These are phyloP conservation scores for Ceratocystis papillata DNA, from an alignment of 2,329 filamentous ascomycete species.

Conservation along the genomic window DNA sequence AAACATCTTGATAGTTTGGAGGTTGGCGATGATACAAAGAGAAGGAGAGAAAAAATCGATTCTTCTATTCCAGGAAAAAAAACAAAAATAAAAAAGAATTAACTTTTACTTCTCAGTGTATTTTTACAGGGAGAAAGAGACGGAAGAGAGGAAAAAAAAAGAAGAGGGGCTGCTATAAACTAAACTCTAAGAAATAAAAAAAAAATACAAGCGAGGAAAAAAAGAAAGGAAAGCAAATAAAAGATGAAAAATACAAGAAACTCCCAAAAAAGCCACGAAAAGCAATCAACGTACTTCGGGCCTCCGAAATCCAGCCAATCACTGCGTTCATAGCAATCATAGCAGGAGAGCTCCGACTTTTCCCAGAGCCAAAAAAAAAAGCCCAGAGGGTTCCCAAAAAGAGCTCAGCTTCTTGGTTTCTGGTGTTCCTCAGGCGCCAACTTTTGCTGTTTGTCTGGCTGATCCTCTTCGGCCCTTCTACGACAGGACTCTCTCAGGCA, in stretches of 20 bases:
- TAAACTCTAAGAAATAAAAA: neutral
- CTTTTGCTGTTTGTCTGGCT: no score
- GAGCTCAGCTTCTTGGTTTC: neutral
- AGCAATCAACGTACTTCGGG: no score
- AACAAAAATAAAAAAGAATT: constrained; percentile 9
- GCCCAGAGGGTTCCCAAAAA: constrained; percentile 9
- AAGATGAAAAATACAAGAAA: neutral
- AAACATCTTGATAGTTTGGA: constrained; percentile 45
- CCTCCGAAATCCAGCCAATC: neutral
- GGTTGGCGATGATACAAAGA: constrained; percentile 11
- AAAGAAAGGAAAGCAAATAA: neutral
- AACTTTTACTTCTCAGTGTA: neutral
- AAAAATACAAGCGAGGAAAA: neutral
- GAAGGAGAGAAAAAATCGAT: constrained; percentile 11
- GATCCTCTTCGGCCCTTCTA: no score
- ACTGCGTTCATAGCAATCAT: neutral
- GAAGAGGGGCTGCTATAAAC: constrained; percentile 13
- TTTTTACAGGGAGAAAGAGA: no score
- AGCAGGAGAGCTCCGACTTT: constrained; percentile 5
- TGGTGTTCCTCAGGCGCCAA: no score
- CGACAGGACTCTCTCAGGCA: no score
- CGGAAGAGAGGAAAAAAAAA: constrained; percentile 15
- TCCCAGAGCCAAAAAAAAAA: constrained; percentile 8
- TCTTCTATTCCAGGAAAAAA: constrained; percentile 3
- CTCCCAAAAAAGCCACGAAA: neutral